A percentile compares a stretch with the other conserved stretches of the same genome.
Conservation (phyloP, 2,329 filamentous ascomycete species). For the Torrubiella hemipterigena region DNA sequence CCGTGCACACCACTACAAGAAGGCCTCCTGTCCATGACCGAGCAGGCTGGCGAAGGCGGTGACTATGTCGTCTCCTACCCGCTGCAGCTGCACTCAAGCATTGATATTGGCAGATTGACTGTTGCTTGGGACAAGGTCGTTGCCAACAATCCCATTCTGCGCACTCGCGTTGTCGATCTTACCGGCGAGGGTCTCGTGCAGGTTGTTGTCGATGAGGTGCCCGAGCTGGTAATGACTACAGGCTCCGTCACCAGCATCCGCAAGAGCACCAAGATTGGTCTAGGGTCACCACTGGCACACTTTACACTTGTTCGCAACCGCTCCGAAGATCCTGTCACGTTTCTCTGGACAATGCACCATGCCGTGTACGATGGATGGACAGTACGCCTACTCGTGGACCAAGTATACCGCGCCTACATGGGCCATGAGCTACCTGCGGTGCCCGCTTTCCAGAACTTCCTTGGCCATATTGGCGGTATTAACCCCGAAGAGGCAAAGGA, state of each 20-base stretch:
- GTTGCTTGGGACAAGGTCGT: slow-evolving; percentile 8
- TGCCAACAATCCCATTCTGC: neutral
- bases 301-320: slow-evolving; percentile 3
- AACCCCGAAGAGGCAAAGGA: too few species aligned
- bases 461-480: slow-evolving; percentile 18
- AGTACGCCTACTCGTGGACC: slow-evolving; percentile 20
- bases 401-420: slow-evolving; percentile 7
- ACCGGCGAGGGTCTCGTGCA: neutral
- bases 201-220: neutral
- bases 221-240: too few species aligned
- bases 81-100: slow-evolving; percentile 4
- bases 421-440: slow-evolving; percentile 9
- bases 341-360: slow-evolving; percentile 18
- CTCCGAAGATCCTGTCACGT: neutral
- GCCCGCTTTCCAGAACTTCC: slow-evolving; percentile 28
- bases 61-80: slow-evolving; percentile 8
- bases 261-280: slow-evolving; percentile 5
- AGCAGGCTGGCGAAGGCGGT: slow-evolving; percentile 5
- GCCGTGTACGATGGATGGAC: slow-evolving; percentile 40
- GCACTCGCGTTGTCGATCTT: neutral
- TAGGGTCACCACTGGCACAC: slow-evolving; percentile 6
- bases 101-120: slow-evolving; percentile 5
- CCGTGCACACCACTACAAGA: slow-evolving; percentile 10
- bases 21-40: slow-evolving; percentile 8
- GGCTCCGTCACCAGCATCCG: neutral